phyloP scores from a whole-genome alignment of 371 early-diverging fungal species.

The Zopfochytrium polystomum region DNA sequence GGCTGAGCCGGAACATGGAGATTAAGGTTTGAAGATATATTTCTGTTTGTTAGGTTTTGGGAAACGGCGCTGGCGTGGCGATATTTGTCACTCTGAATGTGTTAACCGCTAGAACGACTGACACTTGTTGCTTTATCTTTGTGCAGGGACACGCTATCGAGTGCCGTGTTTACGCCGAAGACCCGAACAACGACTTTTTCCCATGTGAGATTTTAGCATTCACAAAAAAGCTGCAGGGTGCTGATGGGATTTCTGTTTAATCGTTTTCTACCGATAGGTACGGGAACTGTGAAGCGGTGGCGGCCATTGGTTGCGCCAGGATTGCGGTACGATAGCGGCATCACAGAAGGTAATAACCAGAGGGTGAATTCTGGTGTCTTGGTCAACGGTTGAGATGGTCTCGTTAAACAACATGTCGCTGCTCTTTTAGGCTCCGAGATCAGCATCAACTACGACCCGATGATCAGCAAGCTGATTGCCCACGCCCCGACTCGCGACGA shows the following conservation, averaged over 20 bases:
- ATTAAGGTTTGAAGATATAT: too few relatives aligned
- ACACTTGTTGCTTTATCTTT: too few relatives aligned
- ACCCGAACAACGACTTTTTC: conserved; percentile 86
- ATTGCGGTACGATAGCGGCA: conserved; percentile 89
- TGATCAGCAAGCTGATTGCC: conserved; percentile 93
- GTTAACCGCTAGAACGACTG: too few relatives aligned
- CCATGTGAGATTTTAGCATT: too few relatives aligned
- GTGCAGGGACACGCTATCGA: conserved; percentile 96
- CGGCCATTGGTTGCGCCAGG: conserved; percentile 3
- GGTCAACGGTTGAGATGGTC: too few relatives aligned
- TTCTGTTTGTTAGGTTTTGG: too few relatives aligned
- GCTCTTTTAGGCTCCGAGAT: conserved; percentile 88
- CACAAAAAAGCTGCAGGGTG: too few relatives aligned
- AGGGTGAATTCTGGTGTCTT: too few relatives aligned
- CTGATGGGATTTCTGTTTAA: conserved; percentile 79
- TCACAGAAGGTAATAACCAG: too few relatives aligned
- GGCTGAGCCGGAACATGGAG: conserved; percentile 54
- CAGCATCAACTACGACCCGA: conserved; percentile 92
- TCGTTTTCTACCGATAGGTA: conserved; percentile 64
- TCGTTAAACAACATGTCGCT: too few relatives aligned
- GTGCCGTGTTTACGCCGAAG: conserved; percentile 97
- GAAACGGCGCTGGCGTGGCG: too few relatives aligned
- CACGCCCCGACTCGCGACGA: conserved; percentile 75
- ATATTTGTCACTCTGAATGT: too few relatives aligned
- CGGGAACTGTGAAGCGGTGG: conserved; percentile 49